Conservation (phyloP, 257 asterid genomes). For the Marsdenia floribunda region DNA sequence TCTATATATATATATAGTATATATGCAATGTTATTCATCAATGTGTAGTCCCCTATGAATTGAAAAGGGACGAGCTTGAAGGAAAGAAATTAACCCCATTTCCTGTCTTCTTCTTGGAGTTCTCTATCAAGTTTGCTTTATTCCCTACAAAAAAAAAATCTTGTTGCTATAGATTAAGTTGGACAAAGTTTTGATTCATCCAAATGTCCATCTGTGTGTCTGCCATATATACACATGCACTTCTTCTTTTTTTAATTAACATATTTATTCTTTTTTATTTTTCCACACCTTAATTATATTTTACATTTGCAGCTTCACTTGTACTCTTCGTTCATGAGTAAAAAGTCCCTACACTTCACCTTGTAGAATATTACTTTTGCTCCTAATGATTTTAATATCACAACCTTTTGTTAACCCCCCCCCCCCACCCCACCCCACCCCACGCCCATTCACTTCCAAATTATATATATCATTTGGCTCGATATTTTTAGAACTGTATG, state of each 20-base stretch:
- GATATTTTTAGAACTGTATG: no score
- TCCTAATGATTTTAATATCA: constrained; percentile 16
- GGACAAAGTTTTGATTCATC: constrained; percentile 4
- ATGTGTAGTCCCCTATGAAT: background rate
- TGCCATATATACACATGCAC: constrained; percentile 4
- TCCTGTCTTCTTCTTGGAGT: constrained; percentile 6
- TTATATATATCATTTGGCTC: no score
- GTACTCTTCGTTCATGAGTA: constrained; percentile 15
- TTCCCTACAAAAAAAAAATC: constrained; percentile 9
- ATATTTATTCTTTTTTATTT: constrained; percentile 2
- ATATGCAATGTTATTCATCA: background rate
- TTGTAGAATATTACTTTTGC: constrained; percentile 5
- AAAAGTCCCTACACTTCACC: constrained; percentile 16
- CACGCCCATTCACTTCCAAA: background rate
- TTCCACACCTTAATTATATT: constrained; percentile 6
- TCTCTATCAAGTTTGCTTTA: constrained; percentile 15
- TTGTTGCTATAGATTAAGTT: background rate
- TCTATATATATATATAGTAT: background rate
- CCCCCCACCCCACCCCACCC: no score
- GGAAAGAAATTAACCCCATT: background rate
- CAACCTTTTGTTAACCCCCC: background rate
- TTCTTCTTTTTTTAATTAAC: background rate
- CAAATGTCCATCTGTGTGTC: constrained; percentile 7
- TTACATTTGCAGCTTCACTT: constrained; percentile 15
- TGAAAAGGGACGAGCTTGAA: constrained; percentile 15